These are phyloP conservation scores for Licmophora abbreviata DNA, from an alignment of 108 stramenopile species.

Conservation along the genomic window DNA sequence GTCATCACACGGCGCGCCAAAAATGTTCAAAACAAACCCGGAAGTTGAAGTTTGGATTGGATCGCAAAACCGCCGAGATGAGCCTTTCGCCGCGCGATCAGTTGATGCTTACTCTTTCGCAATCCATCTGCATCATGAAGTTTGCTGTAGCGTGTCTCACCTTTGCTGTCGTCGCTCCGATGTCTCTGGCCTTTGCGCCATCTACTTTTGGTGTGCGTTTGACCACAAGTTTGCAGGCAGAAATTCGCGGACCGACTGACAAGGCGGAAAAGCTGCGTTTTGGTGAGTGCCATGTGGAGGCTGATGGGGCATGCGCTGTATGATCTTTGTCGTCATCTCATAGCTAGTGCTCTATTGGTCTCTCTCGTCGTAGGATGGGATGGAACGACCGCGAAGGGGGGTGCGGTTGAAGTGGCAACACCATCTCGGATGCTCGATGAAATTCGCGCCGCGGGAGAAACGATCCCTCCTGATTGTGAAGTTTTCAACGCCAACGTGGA, in stretches of 20 bases:
- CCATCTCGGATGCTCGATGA: constrained; percentile 79
- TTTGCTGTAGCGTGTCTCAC: constrained; percentile 10
- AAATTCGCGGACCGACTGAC: constrained; percentile 61
- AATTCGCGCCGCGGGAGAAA: constrained; percentile 76
- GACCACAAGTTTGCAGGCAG: constrained; percentile 27
- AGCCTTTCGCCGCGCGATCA: no score
- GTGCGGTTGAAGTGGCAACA: constrained; percentile 62
- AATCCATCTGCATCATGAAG: constrained; percentile 27
- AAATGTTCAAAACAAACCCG: no score
- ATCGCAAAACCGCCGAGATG: no score
- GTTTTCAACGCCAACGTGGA: constrained; percentile 79
- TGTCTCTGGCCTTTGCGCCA: constrained; percentile 17
- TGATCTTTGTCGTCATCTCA: background rate
- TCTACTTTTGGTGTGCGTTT: constrained; percentile 13
- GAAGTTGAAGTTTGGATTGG: no score
- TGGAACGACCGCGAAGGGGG: constrained; percentile 76
- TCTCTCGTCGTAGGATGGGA: constrained; percentile 49
- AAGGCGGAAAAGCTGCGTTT: constrained; percentile 57
- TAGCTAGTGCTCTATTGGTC: background rate
- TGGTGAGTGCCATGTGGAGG: constrained; percentile 4
- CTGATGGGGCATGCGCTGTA: background rate
- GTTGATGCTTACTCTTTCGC: no score
- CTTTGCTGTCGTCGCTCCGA: constrained; percentile 9
- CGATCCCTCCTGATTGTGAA: constrained; percentile 69
- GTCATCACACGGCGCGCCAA: no score